Base-by-base conservation (phyloP, 345 rosid genomes). In the Noccaea bulbosa region DNA sequence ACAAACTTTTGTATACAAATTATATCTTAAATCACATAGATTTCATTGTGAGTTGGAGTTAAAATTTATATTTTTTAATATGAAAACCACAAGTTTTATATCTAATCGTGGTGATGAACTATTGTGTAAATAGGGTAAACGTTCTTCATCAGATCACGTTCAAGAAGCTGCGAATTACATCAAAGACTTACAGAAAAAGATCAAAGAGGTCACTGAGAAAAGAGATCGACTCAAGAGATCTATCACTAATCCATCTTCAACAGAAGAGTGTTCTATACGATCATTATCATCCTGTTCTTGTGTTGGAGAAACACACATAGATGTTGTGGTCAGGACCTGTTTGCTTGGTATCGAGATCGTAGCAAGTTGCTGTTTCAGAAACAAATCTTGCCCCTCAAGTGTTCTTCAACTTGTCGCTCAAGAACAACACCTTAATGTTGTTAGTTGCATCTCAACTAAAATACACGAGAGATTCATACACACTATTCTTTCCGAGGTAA, bases 71-170 rank as follows among this genome's bases (percentile, higher is more conserved):
- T n/a, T n/a, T n/a, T n/a, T n/a, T n/a, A n/a, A n/a, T n/a, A n/a
- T n/a, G n/a, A n/a, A n/a, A n/a, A n/a, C n/a, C n/a, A n/a, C n/a
- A n/a, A n/a, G n/a, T n/a, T 32, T 11, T 24, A 17, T 17, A 40
- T 22, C 20, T 62, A 34, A 34, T 63, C 11, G 8, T 37, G 30
- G 3, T 27, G 12, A 52, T 43, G 22, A 49, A 16, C 1, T 16
- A 6, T 5, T 15, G 40, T 2, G 7, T 72, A 48, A 12, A 57
- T 34, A 73, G 77, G 67, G 72, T 48, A 73, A 59, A 60, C 77
- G 72, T 40, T 73, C 72, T 37, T 41, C 77, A 0, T 58, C 77
- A 49, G 77, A 66, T 39, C 77, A 65, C 40, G 72, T 73, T 32
- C 5, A 12, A 14, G 67, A 58, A 41, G 47, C 77, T 17, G 72